phyloP scores from a whole-genome alignment of 2,329 filamentous ascomycete genomes.

The Cladophialophora exuberans region DNA sequence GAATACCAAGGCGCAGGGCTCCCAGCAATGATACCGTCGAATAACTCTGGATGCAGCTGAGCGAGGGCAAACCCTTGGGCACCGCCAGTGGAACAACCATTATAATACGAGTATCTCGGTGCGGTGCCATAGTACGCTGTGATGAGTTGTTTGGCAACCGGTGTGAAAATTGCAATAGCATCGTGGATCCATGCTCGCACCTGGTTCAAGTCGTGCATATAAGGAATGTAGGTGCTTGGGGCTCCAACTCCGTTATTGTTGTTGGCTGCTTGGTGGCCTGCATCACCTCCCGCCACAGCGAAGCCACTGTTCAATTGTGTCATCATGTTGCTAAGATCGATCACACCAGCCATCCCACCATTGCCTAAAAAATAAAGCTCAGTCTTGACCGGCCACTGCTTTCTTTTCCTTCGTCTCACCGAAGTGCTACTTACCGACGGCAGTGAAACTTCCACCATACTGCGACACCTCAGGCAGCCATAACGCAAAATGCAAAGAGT shows the following conservation, averaged over 20 bases:
- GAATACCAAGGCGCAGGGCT: not conserved
- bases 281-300: conserved; percentile 1
- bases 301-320: not conserved
- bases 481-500: too few species aligned
- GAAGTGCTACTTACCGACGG: too few species aligned
- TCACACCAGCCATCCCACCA: not conserved
- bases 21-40: not conserved
- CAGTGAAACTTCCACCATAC: too few species aligned
- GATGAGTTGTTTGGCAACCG: not conserved
- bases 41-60: not conserved
- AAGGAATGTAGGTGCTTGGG: not conserved
- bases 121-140: not conserved
- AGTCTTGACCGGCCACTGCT: too few species aligned
- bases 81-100: not conserved
- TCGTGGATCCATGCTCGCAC: not conserved
- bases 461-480: too few species aligned
- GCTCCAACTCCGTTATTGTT: not conserved
- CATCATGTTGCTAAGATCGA: conserved; percentile 1
- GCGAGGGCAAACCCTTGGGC: not conserved
- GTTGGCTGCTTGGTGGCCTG: not conserved
- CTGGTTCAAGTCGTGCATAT: not conserved
- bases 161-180: not conserved
- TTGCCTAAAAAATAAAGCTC: too few species aligned
- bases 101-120: not conserved
- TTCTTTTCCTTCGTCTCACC: too few species aligned